Percentiles rank a stretch among this genome's conserved stretches.
Conservation (phyloP, 1,284 basidiomycete genomes). For the Tilletia indica region DNA sequence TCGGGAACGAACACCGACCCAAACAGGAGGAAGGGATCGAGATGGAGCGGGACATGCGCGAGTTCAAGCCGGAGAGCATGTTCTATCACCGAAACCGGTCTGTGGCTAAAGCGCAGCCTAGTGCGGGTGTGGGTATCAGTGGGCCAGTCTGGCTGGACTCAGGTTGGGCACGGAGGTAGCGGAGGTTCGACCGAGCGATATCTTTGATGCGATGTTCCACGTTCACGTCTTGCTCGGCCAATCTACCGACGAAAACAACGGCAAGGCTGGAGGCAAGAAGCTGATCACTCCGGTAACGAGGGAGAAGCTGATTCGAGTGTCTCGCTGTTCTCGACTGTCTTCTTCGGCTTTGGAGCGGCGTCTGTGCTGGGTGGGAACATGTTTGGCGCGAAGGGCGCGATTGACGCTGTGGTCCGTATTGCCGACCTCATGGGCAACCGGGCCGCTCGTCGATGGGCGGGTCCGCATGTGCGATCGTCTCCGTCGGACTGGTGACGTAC, state of each 20-base stretch:
- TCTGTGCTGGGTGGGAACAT: conserved; percentile 81
- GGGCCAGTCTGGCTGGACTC: conserved; percentile 34
- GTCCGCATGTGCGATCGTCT: conserved; percentile 65
- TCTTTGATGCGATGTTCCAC: conserved; percentile 80
- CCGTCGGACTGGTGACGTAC: conserved; percentile 76
- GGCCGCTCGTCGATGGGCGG: conserved; percentile 79
- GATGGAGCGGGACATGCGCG: conserved; percentile 58
- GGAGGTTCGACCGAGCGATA: conserved; percentile 65
- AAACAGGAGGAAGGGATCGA: conserved; percentile 34
- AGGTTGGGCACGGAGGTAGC: conserved; percentile 43
- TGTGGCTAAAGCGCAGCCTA: conserved; percentile 57
- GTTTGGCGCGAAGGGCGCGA: conserved; percentile 62
- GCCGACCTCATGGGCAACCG: conserved; percentile 76
- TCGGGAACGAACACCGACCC: conserved; percentile 79
- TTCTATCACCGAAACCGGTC: conserved; percentile 61
- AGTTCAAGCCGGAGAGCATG: conserved; percentile 96
- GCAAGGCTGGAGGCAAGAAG: background rate
- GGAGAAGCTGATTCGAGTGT: conserved; percentile 53
- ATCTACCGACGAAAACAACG: background rate
- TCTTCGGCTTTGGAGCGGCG: conserved; percentile 66
- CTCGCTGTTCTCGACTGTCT: conserved; percentile 33
- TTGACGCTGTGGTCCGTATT: conserved; percentile 47
- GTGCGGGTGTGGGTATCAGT: conserved; percentile 20
- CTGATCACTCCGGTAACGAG: conserved; percentile 33
- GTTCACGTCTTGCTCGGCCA: conserved; percentile 48